Evolutionary conservation across 345 rosid genomes (phyloP).

Genomic region (Alliaria petiolata): DNA sequence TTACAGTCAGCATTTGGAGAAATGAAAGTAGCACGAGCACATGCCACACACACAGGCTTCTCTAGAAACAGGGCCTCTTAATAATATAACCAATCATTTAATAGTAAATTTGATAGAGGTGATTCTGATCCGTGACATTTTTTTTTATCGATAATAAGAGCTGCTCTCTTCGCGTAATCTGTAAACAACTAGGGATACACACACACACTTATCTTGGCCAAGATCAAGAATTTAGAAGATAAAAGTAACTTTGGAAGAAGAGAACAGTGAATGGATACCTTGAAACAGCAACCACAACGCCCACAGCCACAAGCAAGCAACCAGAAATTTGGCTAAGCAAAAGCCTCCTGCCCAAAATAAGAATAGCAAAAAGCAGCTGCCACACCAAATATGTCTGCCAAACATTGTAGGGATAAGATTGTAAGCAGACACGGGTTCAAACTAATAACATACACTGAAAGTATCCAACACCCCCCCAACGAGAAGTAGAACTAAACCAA

Average conservation of each 20-base stretch:
- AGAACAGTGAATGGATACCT: constrained; percentile 39
- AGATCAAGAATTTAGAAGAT: background rate
- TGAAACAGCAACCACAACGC: constrained; percentile 73
- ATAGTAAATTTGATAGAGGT: background rate
- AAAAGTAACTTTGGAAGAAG: background rate
- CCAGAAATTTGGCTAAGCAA: constrained; percentile 58
- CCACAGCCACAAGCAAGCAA: constrained; percentile 76
- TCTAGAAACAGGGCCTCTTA: background rate
- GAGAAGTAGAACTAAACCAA: background rate
- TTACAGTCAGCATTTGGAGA: constrained; percentile 3
- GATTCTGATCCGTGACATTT: background rate
- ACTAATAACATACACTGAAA: background rate
- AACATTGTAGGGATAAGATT: background rate
- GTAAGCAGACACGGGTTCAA: background rate
- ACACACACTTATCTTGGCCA: background rate
- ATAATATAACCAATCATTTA: background rate
- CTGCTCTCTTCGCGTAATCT: background rate
- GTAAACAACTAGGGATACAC: background rate
- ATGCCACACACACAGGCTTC: background rate
- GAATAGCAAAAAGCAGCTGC: constrained; percentile 65
- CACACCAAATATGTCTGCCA: constrained; percentile 82
- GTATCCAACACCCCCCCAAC: background rate
- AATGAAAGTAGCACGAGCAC: background rate
- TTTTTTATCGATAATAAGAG: background rate
- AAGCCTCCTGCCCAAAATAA: constrained; percentile 62